Evolutionary conservation across 2,329 filamentous ascomycete species (phyloP).

Genomic region (Exserohilum turcica): DNA sequence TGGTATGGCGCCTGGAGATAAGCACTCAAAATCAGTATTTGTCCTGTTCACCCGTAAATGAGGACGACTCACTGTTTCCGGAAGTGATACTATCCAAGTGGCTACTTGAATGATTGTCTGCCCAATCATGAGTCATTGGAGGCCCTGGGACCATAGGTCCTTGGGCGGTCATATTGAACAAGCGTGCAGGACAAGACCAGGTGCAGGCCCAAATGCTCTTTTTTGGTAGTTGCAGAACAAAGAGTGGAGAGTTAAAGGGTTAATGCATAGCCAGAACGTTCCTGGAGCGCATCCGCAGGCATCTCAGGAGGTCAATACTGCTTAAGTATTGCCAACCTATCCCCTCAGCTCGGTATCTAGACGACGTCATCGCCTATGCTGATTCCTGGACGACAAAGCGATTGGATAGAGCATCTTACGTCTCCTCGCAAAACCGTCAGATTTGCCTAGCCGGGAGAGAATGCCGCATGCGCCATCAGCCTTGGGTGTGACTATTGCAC

Average conservation of each 20-base stretch:
- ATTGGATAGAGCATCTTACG: slow-evolving; percentile 11
- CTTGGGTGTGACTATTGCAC: slow-evolving; percentile 7
- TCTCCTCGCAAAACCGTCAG: slow-evolving; percentile 15
- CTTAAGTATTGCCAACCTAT: slow-evolving; percentile 10
- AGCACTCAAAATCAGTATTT: neutral
- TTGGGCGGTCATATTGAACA: slow-evolving; percentile 8
- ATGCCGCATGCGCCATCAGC: slow-evolving; percentile 12
- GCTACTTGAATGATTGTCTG: slow-evolving; percentile 14
- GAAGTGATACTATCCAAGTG: slow-evolving; percentile 17
- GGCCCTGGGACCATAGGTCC: slow-evolving; percentile 25
- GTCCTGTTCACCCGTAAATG: neutral
- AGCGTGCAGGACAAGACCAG: neutral
- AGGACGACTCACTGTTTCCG: neutral
- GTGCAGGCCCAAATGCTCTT: neutral
- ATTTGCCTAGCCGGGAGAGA: slow-evolving; percentile 6
- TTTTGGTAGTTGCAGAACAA: neutral
- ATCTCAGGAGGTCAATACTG: slow-evolving; percentile 1
- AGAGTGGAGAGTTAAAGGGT: neutral
- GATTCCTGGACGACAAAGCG: neutral
- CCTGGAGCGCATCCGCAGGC: neutral
- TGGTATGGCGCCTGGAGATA: slow-evolving; percentile 10
- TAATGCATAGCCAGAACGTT: neutral
- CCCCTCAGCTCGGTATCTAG: slow-evolving; percentile 4
- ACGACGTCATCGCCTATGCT: slow-evolving; percentile 20
- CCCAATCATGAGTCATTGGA: slow-evolving; percentile 29